phyloP scores from a whole-genome alignment of 371 early-diverging fungal genomes.

The Circinella umbellata region DNA sequence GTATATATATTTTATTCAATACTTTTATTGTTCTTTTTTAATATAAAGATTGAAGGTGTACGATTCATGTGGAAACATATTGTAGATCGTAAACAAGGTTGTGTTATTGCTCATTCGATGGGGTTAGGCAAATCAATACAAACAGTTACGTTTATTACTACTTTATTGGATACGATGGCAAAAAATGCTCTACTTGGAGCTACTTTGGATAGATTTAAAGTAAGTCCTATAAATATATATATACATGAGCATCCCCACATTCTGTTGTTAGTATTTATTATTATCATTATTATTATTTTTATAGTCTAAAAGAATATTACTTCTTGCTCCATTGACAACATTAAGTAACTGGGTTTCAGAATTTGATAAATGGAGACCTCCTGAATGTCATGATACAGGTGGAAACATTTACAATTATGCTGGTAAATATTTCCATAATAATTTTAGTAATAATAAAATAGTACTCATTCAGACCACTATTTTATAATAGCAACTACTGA shows the following conservation, averaged over 20 bases:
- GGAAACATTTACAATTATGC: conserved; percentile 37
- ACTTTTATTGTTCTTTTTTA: not conserved
- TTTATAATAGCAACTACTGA: not conserved
- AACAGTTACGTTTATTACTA: conserved; percentile 73
- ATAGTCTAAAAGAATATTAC: conserved; percentile 68
- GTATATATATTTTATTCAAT: too few relatives aligned
- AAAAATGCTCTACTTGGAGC: conserved; percentile 21
- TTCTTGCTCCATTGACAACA: conserved; percentile 82
- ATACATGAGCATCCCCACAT: conserved; percentile 43
- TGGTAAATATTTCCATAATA: conserved; percentile 24
- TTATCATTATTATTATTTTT: not conserved
- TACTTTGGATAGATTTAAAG: not conserved
- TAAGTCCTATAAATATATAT: not conserved
- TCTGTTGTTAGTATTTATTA: conserved; percentile 27
- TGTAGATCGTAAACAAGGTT: conserved; percentile 72
- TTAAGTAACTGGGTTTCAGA: conserved; percentile 81
- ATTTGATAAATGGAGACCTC: conserved; percentile 69
- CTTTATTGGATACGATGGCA: conserved; percentile 57
- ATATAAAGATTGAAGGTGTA: conserved; percentile 69
- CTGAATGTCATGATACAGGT: conserved; percentile 25
- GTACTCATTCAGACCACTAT: not conserved
- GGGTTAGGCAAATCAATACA: conserved; percentile 87
- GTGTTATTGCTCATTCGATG: conserved; percentile 91
- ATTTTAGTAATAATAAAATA: too few relatives aligned
- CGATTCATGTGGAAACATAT: conserved; percentile 82